These are phyloP conservation scores for Scutellaria galericulata DNA, from an alignment of 257 asterid species.

Conservation along the genomic window DNA sequence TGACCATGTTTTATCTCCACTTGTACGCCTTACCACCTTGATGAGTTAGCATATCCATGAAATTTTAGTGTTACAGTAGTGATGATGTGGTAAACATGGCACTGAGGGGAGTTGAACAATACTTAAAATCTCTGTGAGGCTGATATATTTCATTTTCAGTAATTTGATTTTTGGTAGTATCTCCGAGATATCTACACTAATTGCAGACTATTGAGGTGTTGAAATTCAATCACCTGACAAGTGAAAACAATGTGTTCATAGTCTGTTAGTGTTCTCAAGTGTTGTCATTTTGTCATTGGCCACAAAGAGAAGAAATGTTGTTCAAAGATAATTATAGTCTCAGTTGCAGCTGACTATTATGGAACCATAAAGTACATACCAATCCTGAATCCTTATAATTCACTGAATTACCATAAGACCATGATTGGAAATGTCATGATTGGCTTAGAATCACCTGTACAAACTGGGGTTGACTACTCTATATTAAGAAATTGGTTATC, in stretches of 20 bases:
- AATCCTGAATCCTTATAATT: conserved; percentile 3
- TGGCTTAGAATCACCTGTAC: neutral
- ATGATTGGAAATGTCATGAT: neutral
- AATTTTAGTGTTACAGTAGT: neutral
- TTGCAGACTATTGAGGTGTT: neutral
- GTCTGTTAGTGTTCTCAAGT: neutral
- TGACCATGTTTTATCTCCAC: neutral
- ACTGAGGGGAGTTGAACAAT: neutral
- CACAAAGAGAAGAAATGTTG: neutral
- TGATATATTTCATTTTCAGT: conserved; percentile 6
- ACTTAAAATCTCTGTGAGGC: neutral
- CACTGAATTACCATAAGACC: neutral
- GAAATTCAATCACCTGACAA: neutral
- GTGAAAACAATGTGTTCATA: conserved; percentile 12
- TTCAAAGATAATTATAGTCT: conserved; percentile 1
- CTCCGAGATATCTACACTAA: neutral
- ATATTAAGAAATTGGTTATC: neutral
- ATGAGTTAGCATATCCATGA: conserved; percentile 3
- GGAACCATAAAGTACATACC: neutral
- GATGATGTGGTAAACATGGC: conserved; percentile 12
- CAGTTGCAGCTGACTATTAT: neutral
- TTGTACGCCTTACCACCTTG: neutral
- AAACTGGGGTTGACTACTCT: neutral
- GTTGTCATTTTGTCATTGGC: neutral
- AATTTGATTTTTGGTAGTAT: neutral